Conservation (phyloP, 2,329 filamentous ascomycete species). For the Chaetomium olivaceum region DNA sequence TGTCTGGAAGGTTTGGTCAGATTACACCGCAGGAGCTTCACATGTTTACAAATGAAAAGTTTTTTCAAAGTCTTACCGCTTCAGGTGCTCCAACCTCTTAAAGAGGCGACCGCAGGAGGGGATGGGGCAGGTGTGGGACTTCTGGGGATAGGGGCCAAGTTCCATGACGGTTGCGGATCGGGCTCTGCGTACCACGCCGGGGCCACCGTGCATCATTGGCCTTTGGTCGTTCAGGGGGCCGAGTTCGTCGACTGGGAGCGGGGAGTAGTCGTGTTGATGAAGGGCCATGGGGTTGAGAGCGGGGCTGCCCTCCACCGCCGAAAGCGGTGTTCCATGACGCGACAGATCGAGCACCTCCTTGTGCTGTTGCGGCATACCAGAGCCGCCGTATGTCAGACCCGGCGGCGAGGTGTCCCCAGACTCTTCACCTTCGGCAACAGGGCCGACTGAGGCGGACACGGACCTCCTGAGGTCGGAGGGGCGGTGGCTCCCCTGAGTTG, state of each 20-base stretch:
- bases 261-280: slow-evolving; percentile 68
- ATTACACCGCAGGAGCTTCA: slow-evolving; percentile 45
- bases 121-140: slow-evolving; percentile 99
- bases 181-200: slow-evolving; percentile 81
- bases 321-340: slow-evolving; percentile 85
- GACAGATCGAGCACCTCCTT: slow-evolving; percentile 82
- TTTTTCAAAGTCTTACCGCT: slow-evolving; percentile 71
- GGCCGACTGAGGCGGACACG: slow-evolving; percentile 82
- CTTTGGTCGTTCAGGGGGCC: slow-evolving; percentile 63
- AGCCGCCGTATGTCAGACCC: slow-evolving; percentile 70
- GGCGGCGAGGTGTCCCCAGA: slow-evolving; percentile 76
- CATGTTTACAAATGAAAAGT: slow-evolving; percentile 43
- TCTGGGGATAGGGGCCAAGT: slow-evolving; percentile 92
- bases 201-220: slow-evolving; percentile 68
- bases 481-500: slow-evolving; percentile 59
- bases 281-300: slow-evolving; percentile 69
- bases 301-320: slow-evolving; percentile 79
- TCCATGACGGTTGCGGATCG: slow-evolving; percentile 96
- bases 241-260: slow-evolving; percentile 63
- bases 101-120: slow-evolving; percentile 95
- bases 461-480: slow-evolving; percentile 91
- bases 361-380: slow-evolving; percentile 72
- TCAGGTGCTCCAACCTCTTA: slow-evolving; percentile 98
- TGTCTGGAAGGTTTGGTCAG: slow-evolving; percentile 68
- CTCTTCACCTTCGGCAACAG: slow-evolving; percentile 78